These are phyloP conservation scores for Suillus bovinus DNA, from an alignment of 768 basidiomycete species.

Conservation along the genomic window DNA sequence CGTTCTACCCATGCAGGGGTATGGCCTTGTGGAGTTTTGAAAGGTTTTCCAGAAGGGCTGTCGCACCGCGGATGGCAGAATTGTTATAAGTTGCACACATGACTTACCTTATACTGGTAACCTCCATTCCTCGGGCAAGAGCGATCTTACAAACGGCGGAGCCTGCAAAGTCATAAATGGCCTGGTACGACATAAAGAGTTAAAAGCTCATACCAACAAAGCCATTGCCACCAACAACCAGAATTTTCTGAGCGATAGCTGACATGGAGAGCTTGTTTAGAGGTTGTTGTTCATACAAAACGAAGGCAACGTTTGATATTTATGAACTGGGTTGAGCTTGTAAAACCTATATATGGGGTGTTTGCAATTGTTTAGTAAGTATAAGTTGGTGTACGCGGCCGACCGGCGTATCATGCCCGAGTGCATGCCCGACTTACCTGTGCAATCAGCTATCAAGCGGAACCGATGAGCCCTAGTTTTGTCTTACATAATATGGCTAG, in stretches of 20 bases:
- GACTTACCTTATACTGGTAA: conserved; percentile 83
- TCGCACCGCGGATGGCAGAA: background rate
- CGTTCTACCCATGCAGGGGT: conserved; percentile 81
- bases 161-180: conserved; percentile 49
- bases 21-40: conserved; percentile 87
- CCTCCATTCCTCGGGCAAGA: conserved; percentile 78
- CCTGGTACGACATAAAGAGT: conserved; percentile 2
- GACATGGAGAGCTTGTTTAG: conserved; percentile 2
- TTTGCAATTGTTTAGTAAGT: background rate
- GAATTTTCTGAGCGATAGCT: conserved; percentile 54
- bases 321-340: background rate
- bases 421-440: background rate
- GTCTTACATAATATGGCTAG: no score
- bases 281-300: background rate
- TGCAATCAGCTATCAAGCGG: no score
- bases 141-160: conserved; percentile 93
- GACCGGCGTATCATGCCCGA: background rate
- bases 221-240: conserved; percentile 99
- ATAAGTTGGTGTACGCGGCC: no score
- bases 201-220: conserved; percentile 73
- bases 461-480: no score
- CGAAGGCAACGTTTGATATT: background rate
- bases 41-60: conserved; percentile 87
- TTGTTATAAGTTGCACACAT: background rate
- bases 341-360: background rate